A percentile compares a stretch with the other conserved stretches of the same genome.
Evolutionary conservation across 139 green algal genomes (phyloP).

Genomic region (Picochlorum sp.): DNA sequence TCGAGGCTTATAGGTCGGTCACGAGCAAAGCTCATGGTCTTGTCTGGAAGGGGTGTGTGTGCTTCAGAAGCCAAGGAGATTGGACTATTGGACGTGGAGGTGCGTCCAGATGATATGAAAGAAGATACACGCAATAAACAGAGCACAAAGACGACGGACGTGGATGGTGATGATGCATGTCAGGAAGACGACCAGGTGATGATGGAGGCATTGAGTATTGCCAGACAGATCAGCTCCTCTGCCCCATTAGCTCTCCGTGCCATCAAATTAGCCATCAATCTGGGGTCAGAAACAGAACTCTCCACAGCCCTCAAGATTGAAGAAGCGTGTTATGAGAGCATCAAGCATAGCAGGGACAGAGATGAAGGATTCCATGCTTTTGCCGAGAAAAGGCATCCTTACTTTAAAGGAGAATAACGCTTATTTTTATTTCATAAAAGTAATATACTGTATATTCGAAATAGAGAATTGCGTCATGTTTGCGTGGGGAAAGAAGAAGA

Average conservation of each 20-base stretch:
- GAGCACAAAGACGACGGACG: too few species aligned
- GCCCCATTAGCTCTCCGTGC: conserved; percentile 62
- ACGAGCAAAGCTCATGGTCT: conserved; percentile 73
- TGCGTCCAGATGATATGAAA: too few species aligned
- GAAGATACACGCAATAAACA: too few species aligned
- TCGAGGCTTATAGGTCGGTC: conserved; percentile 56
- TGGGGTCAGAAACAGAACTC: conserved; percentile 55
- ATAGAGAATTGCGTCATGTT: too few species aligned
- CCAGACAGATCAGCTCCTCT: conserved; percentile 29
- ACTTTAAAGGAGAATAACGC: conserved; percentile 59
- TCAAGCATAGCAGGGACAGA: conserved; percentile 62
- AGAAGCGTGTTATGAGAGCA: conserved; percentile 56
- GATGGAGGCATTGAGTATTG: conserved; percentile 36
- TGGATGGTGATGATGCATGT: conserved; percentile 2
- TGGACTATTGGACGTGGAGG: conserved; percentile 46
- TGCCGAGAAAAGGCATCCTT: conserved; percentile 69
- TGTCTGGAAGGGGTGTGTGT: conserved; percentile 46
- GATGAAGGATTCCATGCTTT: conserved; percentile 76
- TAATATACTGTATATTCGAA: too few species aligned
- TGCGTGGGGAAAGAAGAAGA: too few species aligned
- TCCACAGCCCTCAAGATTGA: conserved; percentile 54
- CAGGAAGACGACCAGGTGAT: conserved; percentile 26
- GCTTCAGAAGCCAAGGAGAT: conserved; percentile 29
- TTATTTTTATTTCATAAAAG: too few species aligned
- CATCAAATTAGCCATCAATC: conserved; percentile 65